Conservation (phyloP, 305 asterid genomes). For the Plantago coronopus region DNA sequence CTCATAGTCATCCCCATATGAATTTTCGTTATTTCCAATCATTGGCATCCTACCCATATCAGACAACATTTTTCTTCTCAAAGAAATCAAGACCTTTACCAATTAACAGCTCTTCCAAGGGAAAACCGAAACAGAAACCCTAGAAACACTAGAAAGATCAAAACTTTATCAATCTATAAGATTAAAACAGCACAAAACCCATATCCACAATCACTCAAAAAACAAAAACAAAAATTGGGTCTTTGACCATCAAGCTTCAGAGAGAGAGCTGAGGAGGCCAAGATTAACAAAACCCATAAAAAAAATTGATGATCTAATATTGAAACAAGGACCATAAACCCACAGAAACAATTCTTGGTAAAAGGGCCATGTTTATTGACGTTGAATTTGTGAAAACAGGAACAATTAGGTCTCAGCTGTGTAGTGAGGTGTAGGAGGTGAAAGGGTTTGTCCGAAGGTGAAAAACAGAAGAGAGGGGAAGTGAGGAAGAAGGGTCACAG, state of each 20-base stretch:
- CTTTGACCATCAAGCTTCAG: constrained; percentile 35
- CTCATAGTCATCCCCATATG: constrained; percentile 85
- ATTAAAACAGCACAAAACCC: constrained; percentile 26
- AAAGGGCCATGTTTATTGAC: constrained; percentile 27
- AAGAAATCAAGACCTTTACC: constrained; percentile 22
- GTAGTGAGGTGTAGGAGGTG: constrained; percentile 2
- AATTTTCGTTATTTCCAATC: constrained; percentile 66
- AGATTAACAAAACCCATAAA: constrained; percentile 25
- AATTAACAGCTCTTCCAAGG: constrained; percentile 34
- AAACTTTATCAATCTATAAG: constrained; percentile 21
- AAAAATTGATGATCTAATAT: constrained; percentile 35
- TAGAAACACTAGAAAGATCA: constrained; percentile 25
- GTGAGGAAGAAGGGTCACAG: constrained; percentile 23
- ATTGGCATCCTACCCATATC: constrained; percentile 79
- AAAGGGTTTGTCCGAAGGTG: constrained; percentile 13
- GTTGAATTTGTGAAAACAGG: constrained; percentile 22
- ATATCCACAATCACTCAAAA: neutral
- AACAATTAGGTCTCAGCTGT: constrained; percentile 23
- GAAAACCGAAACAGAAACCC: constrained; percentile 28
- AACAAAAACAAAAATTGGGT: constrained; percentile 32
- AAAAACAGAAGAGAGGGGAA: constrained; percentile 6
- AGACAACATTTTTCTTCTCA: constrained; percentile 61
- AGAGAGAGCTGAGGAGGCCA: constrained; percentile 22
- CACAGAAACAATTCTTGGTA: constrained; percentile 24
- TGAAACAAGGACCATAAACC: constrained; percentile 19